These are phyloP conservation scores for Globisporangium canariense DNA, from an alignment of 352 stramenopile genomes.

Conservation along the genomic window DNA sequence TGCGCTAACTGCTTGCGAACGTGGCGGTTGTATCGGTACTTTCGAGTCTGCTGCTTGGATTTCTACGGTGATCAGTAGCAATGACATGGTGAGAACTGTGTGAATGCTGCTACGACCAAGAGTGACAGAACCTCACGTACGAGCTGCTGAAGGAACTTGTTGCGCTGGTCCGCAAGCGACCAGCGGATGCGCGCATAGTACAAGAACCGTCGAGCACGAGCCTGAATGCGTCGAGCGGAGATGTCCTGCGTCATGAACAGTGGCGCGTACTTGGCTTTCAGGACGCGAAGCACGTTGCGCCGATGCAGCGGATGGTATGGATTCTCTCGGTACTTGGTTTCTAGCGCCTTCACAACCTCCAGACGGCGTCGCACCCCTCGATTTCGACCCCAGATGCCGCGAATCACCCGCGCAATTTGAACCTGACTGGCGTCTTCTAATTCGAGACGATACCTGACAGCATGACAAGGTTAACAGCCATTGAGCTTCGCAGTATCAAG, in stretches of 20 bases:
- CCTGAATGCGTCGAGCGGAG: constrained; percentile 46
- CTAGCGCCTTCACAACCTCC: constrained; percentile 21
- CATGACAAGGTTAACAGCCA: neutral
- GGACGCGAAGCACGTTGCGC: constrained; percentile 29
- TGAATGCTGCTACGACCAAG: neutral
- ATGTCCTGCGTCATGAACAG: constrained; percentile 65
- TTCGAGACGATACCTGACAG: constrained; percentile 50
- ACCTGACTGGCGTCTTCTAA: constrained; percentile 64
- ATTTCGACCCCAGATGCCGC: constrained; percentile 55
- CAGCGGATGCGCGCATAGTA: constrained; percentile 43
- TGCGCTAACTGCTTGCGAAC: constrained; percentile 45
- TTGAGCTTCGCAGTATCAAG: neutral
- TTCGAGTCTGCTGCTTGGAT: constrained; percentile 53
- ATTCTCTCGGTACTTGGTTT: constrained; percentile 28
- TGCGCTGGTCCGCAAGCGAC: constrained; percentile 26
- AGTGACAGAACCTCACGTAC: constrained; percentile 18
- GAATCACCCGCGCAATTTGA: constrained; percentile 58
- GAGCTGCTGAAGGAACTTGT: constrained; percentile 39
- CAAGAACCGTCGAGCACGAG: constrained; percentile 32
- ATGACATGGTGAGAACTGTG: neutral
- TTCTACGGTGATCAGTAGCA: constrained; percentile 16
- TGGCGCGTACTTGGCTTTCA: constrained; percentile 41
- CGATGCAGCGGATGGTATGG: constrained; percentile 42
- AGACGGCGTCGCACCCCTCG: constrained; percentile 17
- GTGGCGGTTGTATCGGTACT: constrained; percentile 62